Conservation (phyloP, 2,329 filamentous ascomycete genomes). For the Madurella mycetomatis region DNA sequence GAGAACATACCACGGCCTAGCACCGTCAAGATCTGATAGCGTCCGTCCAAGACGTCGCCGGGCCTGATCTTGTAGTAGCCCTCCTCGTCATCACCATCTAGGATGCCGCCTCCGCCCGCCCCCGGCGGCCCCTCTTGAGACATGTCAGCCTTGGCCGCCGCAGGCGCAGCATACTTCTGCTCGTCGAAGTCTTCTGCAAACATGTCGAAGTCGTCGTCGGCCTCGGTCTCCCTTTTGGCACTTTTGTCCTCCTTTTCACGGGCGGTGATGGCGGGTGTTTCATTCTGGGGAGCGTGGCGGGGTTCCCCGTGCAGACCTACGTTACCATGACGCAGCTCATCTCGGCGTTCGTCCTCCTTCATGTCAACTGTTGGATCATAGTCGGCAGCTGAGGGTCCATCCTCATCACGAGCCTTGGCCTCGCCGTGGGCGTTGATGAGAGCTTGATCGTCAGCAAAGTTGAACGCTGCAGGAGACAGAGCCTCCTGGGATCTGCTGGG, state of each 20-base stretch:
- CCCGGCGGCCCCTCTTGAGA: constrained; percentile 44
- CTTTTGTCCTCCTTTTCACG: constrained; percentile 29
- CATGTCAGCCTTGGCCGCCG: constrained; percentile 30
- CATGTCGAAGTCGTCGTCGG: constrained; percentile 77
- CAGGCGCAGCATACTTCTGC: constrained; percentile 55
- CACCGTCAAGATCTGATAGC: constrained; percentile 83
- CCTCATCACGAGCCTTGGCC: constrained; percentile 43
- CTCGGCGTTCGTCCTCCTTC: constrained; percentile 72
- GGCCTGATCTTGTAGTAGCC: constrained; percentile 95
- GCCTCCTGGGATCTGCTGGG: constrained; percentile 38
- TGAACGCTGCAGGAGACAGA: constrained; percentile 56
- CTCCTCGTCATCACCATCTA: constrained; percentile 91
- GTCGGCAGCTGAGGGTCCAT: constrained; percentile 86
- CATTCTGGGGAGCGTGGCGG: constrained; percentile 19
- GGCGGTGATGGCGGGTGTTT: constrained; percentile 11
- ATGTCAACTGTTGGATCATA: constrained; percentile 88
- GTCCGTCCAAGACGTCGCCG: constrained; percentile 81
- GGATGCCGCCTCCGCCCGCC: constrained; percentile 63
- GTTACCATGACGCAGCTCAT: constrained; percentile 59
- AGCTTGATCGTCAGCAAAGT: constrained; percentile 62
- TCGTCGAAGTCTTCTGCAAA: constrained; percentile 78
- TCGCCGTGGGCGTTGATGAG: constrained; percentile 58
- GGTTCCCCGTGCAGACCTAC: constrained; percentile 46
- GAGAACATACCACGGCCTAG: constrained; percentile 96
- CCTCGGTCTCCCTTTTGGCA: constrained; percentile 45